Base-by-base conservation (phyloP, 768 basidiomycete species). In the Phylloporus scabripes region DNA sequence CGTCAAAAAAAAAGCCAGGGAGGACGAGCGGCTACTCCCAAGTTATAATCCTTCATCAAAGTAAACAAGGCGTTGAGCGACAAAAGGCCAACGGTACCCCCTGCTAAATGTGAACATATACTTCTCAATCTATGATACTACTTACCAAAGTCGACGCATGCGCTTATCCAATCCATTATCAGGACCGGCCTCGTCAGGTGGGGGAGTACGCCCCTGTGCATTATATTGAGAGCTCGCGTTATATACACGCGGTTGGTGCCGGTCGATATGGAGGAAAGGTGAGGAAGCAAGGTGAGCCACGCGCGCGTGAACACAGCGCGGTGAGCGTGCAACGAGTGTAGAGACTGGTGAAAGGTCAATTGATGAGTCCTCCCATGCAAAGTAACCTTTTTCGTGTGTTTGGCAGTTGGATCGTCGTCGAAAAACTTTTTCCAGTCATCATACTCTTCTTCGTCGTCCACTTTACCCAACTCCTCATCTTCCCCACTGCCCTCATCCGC, bases 151-250 rank as follows among this genome's bases (percentile, higher is more conserved):
- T 94, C 91, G 11, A 92, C 85, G 56, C 87, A 89, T 2, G 80
- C 80, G 23, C 83, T 80, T 33, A 95, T 77, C 90, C 92, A 96
- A 63, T 95, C 92, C 86, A 92, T 92, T n/a, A 87, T 76, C 44
- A 89, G 67, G 42, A 88, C 73, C 0, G 87, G 82, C 33, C 87
- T 68, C 0, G 87, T 91, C 41, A 94, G 64, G 64, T 92, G 83
- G 0, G 93, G 93, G 63, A 95, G 68, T 11, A 94, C 85, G 5
- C 84, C 81, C 11, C 81, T 74, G 64, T 95, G 92, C 76, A 95
- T 82, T 26, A 93, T 74, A 57, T 83, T 83, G 52, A 95, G 68
- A 14, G 77, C 80, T 40, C 85, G 72, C 20, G 76, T 74, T 14
- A 80, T 73, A 4, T 82, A 59, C 1, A 61, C 62, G 44, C 70